phyloP scores from a whole-genome alignment of 2,329 filamentous ascomycete genomes.

The Bipolaris sorokiniana region DNA sequence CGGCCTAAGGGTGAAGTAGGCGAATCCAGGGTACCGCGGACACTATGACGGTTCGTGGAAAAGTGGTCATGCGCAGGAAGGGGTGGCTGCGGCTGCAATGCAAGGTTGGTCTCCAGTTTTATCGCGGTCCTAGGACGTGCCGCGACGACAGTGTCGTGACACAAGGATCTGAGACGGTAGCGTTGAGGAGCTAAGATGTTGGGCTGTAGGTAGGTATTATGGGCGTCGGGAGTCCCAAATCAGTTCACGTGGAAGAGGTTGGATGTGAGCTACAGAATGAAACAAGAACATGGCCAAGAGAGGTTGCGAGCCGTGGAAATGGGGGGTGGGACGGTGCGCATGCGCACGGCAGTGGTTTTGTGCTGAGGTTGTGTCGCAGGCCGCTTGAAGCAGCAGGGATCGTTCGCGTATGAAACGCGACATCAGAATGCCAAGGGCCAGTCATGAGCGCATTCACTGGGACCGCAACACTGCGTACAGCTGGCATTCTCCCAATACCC shows the following conservation, averaged over 20 bases:
- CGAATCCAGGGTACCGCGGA: slow-evolving; percentile 7
- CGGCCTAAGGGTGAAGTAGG: slow-evolving; percentile 1
- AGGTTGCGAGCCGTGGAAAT: background rate
- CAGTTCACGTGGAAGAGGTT: background rate
- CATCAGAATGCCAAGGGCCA: slow-evolving; percentile 13
- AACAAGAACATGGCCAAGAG: background rate
- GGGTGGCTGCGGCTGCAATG: slow-evolving; percentile 4
- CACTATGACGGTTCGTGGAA: background rate
- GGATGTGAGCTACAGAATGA: background rate
- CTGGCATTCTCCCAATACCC: background rate
- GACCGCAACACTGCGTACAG: background rate
- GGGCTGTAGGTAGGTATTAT: background rate
- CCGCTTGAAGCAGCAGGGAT: slow-evolving; percentile 12
- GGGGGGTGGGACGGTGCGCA: background rate
- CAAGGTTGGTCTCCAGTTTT: slow-evolving; percentile 12
- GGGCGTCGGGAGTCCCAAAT: no score
- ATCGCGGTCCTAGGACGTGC: slow-evolving; percentile 4
- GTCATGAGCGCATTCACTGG: background rate
- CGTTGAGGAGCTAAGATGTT: background rate
- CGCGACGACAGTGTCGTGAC: slow-evolving; percentile 9
- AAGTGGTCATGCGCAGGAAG: slow-evolving; percentile 11
- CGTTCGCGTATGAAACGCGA: slow-evolving; percentile 13
- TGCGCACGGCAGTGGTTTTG: background rate
- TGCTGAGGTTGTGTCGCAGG: slow-evolving; percentile 8
- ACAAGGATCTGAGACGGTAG: slow-evolving; percentile 12